phyloP scores from a whole-genome alignment of 2,329 filamentous ascomycete species.

The Scytalidium sp. region DNA sequence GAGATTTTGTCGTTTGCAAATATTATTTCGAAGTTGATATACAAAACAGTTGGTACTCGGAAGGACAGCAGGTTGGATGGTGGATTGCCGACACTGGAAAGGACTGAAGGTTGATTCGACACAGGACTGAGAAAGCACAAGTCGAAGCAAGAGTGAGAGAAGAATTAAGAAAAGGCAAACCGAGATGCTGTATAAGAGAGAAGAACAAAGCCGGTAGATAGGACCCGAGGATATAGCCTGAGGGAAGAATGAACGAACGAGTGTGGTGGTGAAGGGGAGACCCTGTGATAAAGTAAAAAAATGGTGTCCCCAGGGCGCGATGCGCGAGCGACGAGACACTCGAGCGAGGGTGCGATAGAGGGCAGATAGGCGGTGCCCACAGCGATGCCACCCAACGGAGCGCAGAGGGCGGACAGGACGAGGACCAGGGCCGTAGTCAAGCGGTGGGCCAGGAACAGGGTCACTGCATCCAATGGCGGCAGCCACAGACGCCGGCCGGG shows the following conservation, averaged over 20 bases:
- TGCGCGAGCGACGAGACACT: constrained; percentile 17
- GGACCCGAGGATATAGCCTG: constrained; percentile 23
- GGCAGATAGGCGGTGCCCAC: constrained; percentile 25
- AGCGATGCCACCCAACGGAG: constrained; percentile 10
- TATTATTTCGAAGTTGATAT: constrained; percentile 24
- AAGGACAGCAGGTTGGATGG: constrained; percentile 25
- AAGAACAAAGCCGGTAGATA: constrained; percentile 20
- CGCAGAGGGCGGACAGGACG: constrained; percentile 15
- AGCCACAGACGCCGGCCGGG: constrained; percentile 10
- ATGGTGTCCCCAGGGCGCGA: too few relatives aligned
- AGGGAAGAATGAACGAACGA: constrained; percentile 22
- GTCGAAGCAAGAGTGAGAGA: constrained; percentile 28
- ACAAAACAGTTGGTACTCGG: constrained; percentile 13
- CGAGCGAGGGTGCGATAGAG: constrained; percentile 26
- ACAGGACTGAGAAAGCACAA: constrained; percentile 26
- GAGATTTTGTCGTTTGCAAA: constrained; percentile 21
- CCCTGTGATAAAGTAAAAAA: constrained; percentile 31
- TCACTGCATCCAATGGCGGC: background rate
- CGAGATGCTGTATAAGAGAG: constrained; percentile 29
- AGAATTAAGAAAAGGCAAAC: constrained; percentile 30
- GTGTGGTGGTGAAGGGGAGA: constrained; percentile 25
- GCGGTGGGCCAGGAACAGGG: constrained; percentile 23
- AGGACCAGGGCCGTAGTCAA: constrained; percentile 4
- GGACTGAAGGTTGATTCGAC: constrained; percentile 30
- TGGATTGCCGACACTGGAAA: constrained; percentile 28